A percentile compares a stretch with the other conserved stretches of the same genome.
These are phyloP conservation scores for Penicillium parvum DNA, from an alignment of 495 filamentous ascomycete species.

Conservation along the genomic window DNA sequence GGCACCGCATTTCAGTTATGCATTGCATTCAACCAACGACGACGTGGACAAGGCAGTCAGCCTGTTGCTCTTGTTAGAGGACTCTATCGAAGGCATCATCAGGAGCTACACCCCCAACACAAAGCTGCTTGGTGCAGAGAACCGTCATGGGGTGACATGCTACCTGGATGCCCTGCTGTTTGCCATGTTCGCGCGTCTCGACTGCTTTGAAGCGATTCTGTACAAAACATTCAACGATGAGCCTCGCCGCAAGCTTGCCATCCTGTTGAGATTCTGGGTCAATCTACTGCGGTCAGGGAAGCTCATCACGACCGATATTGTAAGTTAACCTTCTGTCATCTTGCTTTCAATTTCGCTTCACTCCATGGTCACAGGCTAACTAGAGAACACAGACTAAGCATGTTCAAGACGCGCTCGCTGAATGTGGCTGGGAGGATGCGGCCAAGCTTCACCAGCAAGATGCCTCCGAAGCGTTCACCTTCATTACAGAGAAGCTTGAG, in stretches of 20 bases:
- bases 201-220: slow-evolving; percentile 88
- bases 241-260: slow-evolving; percentile 65
- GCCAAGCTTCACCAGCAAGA: slow-evolving; percentile 76
- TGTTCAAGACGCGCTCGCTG: slow-evolving; percentile 76
- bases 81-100: slow-evolving; percentile 77
- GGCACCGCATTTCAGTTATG: slow-evolving; percentile 60
- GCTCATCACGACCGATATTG: slow-evolving; percentile 81
- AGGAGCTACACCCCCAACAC: slow-evolving; percentile 62
- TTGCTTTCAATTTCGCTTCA: not conserved
- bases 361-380: slow-evolving; percentile 27
- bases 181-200: slow-evolving; percentile 89
- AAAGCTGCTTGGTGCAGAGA: slow-evolving; percentile 80
- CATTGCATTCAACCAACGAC: slow-evolving; percentile 58
- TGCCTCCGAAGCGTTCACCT: slow-evolving; percentile 89
- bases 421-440: slow-evolving; percentile 89
- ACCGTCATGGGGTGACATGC: slow-evolving; percentile 81
- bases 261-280: slow-evolving; percentile 81
- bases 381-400: slow-evolving; percentile 59
- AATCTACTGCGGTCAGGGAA: slow-evolving; percentile 83
- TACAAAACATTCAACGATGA: slow-evolving; percentile 63
- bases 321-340: slow-evolving; percentile 38
- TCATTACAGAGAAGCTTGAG: slow-evolving; percentile 84
- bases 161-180: slow-evolving; percentile 91
- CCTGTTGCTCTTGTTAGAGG: slow-evolving; percentile 68
- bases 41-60: slow-evolving; percentile 72